Base-by-base conservation (phyloP, 202 grass and related monocot species). In the Carex arenaria region DNA sequence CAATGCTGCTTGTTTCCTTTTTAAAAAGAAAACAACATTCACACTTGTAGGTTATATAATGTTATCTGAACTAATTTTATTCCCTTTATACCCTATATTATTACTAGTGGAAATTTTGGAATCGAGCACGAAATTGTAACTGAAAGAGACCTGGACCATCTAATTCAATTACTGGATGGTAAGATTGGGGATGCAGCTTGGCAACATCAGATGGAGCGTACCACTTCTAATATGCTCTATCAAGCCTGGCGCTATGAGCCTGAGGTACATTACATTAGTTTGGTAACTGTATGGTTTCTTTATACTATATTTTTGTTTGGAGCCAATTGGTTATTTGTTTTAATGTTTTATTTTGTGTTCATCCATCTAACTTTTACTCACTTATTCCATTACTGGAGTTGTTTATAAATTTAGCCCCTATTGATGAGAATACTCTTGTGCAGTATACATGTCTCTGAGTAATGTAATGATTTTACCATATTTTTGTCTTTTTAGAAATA, bases 201-300 rank as follows among this genome's bases (percentile, higher is more conserved):
- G 96, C 93, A 95, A 61, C 69, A 95, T 84, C 89, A 92, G 85
- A 99, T 99, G 91, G 88, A 95, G 69, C 93, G 78, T 61, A 95
- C 88, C 72, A 95, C 96, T 64, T 85, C 93, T 49, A 93, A 94
- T 87, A 99, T 99, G 96, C 87, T 81, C 11, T 99, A 99, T 77
- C 94, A 95, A 69, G 96, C 96, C 75, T 99, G 96, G 96, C 84
- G 88, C 36, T 87, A 82, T 43, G 96, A 99, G 19, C 91, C 96
- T 52, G 93, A 95, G 96, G 96, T 97, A 82, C 60, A 14, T 64
- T 49, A 4, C 59, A 80, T 49, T 22, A 14, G 7, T 80, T 80
- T 15, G 14, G 28, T 57, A 34, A 51, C 51, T n/a, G 36, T 57
- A 32, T 56, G 14, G 49, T 72, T 72, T 7, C 9, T 14, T 72